A percentile compares a stretch with the other conserved stretches of the same genome.
These are phyloP conservation scores for Kokia cookei DNA, from an alignment of 441 rosid species.

Conservation along the genomic window DNA sequence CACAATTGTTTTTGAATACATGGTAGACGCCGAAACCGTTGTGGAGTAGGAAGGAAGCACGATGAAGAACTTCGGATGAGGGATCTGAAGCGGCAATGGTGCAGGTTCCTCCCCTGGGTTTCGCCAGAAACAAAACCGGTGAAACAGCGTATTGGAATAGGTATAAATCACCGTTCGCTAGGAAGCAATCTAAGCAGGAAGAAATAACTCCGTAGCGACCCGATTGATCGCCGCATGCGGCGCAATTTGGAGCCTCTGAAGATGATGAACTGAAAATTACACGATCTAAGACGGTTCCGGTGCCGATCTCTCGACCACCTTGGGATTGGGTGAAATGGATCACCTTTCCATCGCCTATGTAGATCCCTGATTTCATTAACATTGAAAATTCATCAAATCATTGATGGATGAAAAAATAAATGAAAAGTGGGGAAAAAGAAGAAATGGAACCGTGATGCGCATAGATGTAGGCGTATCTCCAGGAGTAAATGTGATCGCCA, in stretches of 20 bases:
- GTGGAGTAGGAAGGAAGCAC: slow-evolving; percentile 46
- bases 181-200: slow-evolving; percentile 76
- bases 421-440: neutral
- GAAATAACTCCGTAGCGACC: slow-evolving; percentile 49
- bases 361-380: slow-evolving; percentile 43
- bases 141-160: slow-evolving; percentile 52
- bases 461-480: slow-evolving; percentile 47
- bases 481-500: slow-evolving; percentile 65
- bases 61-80: slow-evolving; percentile 43
- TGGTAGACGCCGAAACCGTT: slow-evolving; percentile 68
- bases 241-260: slow-evolving; percentile 30
- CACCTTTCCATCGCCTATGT: slow-evolving; percentile 59
- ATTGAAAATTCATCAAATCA: neutral
- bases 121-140: slow-evolving; percentile 48
- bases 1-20: slow-evolving; percentile 67
- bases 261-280: slow-evolving; percentile 36
- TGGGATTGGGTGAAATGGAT: slow-evolving; percentile 62
- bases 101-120: slow-evolving; percentile 79
- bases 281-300: slow-evolving; percentile 62
- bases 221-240: slow-evolving; percentile 44
- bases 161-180: slow-evolving; percentile 58
- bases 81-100: slow-evolving; percentile 69
- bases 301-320: slow-evolving; percentile 57
- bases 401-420: neutral
- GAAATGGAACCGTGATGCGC: slow-evolving; percentile 50